phyloP scores from a whole-genome alignment of 352 stramenopile genomes.

The Phytophthora foliorum region DNA sequence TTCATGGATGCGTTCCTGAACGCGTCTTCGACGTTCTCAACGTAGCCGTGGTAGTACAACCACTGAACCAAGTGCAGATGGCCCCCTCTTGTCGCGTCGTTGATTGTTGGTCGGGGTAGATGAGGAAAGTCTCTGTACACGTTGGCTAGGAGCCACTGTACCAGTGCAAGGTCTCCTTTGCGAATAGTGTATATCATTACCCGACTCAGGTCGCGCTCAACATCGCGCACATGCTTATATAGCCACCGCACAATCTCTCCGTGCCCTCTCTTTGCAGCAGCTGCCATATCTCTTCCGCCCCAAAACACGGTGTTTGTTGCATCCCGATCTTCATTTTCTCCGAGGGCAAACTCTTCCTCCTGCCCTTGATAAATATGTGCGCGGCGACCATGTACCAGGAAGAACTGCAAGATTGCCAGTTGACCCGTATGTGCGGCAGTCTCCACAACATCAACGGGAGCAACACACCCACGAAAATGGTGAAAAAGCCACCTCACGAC shows the following conservation, averaged over 20 bases:
- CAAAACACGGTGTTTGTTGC: slow-evolving; percentile 21
- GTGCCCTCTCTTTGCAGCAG: slow-evolving; percentile 29
- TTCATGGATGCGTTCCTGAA: slow-evolving; percentile 42
- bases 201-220: slow-evolving; percentile 20
- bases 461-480: slow-evolving; percentile 25
- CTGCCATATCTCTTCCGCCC: slow-evolving; percentile 28
- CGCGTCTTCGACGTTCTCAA: slow-evolving; percentile 27
- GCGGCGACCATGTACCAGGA: slow-evolving; percentile 16
- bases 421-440: slow-evolving; percentile 17
- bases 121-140: slow-evolving; percentile 28
- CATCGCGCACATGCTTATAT: slow-evolving; percentile 21
- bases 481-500: slow-evolving; percentile 32
- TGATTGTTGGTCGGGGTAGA: slow-evolving; percentile 30
- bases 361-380: neutral
- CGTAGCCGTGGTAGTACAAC: slow-evolving; percentile 35
- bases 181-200: slow-evolving; percentile 36
- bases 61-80: slow-evolving; percentile 38
- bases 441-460: slow-evolving; percentile 16
- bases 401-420: slow-evolving; percentile 28
- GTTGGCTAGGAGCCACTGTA: slow-evolving; percentile 38
- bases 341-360: neutral
- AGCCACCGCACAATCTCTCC: slow-evolving; percentile 32
- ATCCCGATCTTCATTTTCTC: slow-evolving; percentile 1
- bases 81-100: slow-evolving; percentile 31
- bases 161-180: slow-evolving; percentile 31